These are phyloP conservation scores for Thielaviopsis cerberus DNA, from an alignment of 2,329 filamentous ascomycete species.

Conservation along the genomic window DNA sequence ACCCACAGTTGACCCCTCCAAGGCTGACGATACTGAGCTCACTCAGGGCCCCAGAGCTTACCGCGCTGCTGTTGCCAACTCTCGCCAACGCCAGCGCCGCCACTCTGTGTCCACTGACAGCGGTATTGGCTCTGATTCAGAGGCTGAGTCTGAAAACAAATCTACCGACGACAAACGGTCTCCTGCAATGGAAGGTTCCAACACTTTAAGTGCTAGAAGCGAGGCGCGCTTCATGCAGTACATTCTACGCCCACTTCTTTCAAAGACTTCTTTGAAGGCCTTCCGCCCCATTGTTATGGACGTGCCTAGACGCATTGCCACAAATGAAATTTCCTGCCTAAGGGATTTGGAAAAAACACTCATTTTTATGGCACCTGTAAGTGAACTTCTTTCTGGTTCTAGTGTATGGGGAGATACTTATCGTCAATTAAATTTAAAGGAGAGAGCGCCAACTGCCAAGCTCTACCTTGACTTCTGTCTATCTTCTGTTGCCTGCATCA, in stretches of 20 bases:
- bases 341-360: slow-evolving; percentile 88
- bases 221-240: slow-evolving; percentile 51
- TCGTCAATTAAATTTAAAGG: slow-evolving; percentile 56
- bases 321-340: slow-evolving; percentile 74
- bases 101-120: slow-evolving; percentile 10
- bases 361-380: slow-evolving; percentile 82
- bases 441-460: slow-evolving; percentile 51
- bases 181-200: not conserved
- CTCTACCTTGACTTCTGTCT: slow-evolving; percentile 77
- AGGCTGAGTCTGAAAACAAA: slow-evolving; percentile 7
- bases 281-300: slow-evolving; percentile 67
- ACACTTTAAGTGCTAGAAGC: slow-evolving; percentile 7
- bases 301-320: slow-evolving; percentile 59
- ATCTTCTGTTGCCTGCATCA: slow-evolving; percentile 74
- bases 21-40: slow-evolving; percentile 16
- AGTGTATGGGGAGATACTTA: slow-evolving; percentile 45
- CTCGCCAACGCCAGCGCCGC: slow-evolving; percentile 1
- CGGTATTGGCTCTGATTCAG: slow-evolving; percentile 10
- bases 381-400: slow-evolving; percentile 40
- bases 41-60: slow-evolving; percentile 32
- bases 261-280: slow-evolving; percentile 52
- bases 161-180: slow-evolving; percentile 1
- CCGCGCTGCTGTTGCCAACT: not conserved
- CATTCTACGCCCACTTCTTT: slow-evolving; percentile 60
- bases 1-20: slow-evolving; percentile 17